Evolutionary conservation across 2,329 filamentous ascomycete genomes (phyloP), one percentile per base, ranked within the genome.

Genomic region (Fusarium sacchari): DNA sequence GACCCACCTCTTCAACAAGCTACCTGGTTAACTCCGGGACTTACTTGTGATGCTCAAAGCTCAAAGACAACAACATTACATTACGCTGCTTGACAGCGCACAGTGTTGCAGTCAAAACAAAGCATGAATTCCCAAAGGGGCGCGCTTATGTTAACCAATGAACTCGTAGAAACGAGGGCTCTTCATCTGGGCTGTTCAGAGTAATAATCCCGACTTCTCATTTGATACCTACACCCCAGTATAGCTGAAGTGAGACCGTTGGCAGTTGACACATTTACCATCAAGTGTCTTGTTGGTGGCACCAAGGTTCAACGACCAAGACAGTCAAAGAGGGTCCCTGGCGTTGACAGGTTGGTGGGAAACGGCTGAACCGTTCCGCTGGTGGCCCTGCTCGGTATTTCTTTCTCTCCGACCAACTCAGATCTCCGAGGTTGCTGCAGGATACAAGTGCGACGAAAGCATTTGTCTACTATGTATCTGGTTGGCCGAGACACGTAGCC

Each of bases 191-290:
- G 60, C 42, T 39, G 15, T 36, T 4, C 43, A 60, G n/a, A 46
- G 20, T 34, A 55, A 32, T 34, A 55, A 32, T 26, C 30, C 36
- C 47, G n/a, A 39, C 24, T 57, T 58, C 28, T 50, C 63, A 50
- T 42, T 49, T 22, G 37, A 55, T 61, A 30, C 22, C 32, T 40
- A 26, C 49, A 71, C 53, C 71, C 75, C 63, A 72, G 69, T 47
- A 36, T 66, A 75, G 75, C 75, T 77, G 73, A 69, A 63, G 47
- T 64, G 53, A 74, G 71, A 77, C 71, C 42, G 42, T 67, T 71
- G 72, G 59, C 69, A 55, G 50, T 55, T 55, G 36, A 28, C 36
- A 42, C 24, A 40, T 55, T 73, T 58, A 40, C 60, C 40, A 36
- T 60, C 55, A 65, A 49, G 42, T 30, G 53, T 47, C 61, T 44